A percentile compares a stretch with the other conserved stretches of the same genome.
Evolutionary conservation across 2,329 filamentous ascomycete species (phyloP).

Genomic region (Sarocladium kiliense): DNA sequence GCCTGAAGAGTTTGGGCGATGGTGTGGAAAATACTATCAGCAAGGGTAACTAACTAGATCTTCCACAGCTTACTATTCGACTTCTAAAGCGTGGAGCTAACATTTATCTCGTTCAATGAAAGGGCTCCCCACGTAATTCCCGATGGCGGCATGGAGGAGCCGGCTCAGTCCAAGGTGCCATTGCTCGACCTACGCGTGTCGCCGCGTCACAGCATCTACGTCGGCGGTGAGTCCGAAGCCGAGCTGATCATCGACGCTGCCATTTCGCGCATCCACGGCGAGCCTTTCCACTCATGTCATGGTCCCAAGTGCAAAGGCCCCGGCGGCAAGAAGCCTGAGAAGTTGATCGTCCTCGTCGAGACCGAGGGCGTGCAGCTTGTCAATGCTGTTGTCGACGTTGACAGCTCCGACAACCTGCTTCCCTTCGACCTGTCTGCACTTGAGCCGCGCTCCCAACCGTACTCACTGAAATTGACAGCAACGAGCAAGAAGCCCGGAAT

Average conservation of each 20-base stretch:
- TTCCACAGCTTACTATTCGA: background rate
- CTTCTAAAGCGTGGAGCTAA: background rate
- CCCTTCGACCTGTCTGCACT: conserved; percentile 31
- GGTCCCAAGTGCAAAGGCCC: conserved; percentile 20
- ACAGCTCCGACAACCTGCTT: conserved; percentile 26
- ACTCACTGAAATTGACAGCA: conserved; percentile 33
- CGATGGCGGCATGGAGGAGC: background rate
- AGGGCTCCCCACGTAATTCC: background rate
- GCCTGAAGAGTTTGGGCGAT: background rate
- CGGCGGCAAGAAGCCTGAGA: conserved; percentile 19
- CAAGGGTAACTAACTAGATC: background rate
- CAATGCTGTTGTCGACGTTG: conserved; percentile 27
- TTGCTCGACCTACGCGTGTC: background rate
- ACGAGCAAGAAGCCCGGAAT: conserved; percentile 22
- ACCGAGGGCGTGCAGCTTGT: conserved; percentile 26
- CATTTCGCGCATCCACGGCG: background rate
- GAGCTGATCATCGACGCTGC: background rate
- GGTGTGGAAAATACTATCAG: conserved; percentile 2
- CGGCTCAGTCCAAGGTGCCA: background rate
- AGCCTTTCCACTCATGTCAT: background rate
- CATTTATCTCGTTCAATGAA: background rate
- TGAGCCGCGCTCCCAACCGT: conserved; percentile 28
- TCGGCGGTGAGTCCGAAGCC: background rate
- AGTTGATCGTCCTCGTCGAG: conserved; percentile 30
- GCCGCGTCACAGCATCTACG: conserved; percentile 1